A percentile compares a stretch with the other conserved stretches of the same genome.
phyloP scores from a whole-genome alignment of 768 basidiomycete species.

The Leccinum subgranulosum region DNA sequence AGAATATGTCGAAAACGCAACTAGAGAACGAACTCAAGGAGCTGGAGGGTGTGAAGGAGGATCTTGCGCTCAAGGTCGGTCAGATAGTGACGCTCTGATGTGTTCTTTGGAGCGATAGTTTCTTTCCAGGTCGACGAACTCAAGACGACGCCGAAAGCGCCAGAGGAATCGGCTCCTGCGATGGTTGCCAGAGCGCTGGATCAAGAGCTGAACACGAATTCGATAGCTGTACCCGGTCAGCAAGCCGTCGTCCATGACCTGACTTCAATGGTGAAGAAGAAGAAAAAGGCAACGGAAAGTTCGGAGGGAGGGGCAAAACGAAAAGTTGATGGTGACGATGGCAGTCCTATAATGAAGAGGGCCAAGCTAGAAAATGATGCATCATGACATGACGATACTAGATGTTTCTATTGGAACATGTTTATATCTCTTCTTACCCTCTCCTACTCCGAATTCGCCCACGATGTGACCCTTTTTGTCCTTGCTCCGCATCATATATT shows the following conservation, averaged over 20 bases:
- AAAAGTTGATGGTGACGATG: conserved; percentile 63
- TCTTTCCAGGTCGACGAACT: conserved; percentile 78
- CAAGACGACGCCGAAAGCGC: conserved; percentile 72
- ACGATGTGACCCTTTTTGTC: conserved; percentile 77
- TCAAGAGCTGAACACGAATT: conserved; percentile 54
- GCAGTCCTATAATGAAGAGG: conserved; percentile 54
- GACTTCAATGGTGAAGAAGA: conserved; percentile 83
- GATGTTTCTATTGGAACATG: conserved; percentile 39
- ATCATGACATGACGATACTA: conserved; percentile 10
- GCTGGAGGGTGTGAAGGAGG: conserved; percentile 67
- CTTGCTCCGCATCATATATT: conserved; percentile 86
- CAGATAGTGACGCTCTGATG: not conserved
- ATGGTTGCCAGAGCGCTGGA: conserved; percentile 70
- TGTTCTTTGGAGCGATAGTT: not conserved
- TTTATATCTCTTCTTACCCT: conserved; percentile 70
- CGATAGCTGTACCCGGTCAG: conserved; percentile 33
- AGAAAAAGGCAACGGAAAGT: conserved; percentile 53
- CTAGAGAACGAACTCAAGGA: conserved; percentile 81
- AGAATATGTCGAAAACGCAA: conserved; percentile 68
- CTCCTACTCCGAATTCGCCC: conserved; percentile 75
- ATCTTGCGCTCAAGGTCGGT: conserved; percentile 78
- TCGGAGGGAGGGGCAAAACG: conserved; percentile 48
- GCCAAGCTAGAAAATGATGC: conserved; percentile 48
- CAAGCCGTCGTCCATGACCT: conserved; percentile 69
- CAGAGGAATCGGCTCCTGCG: conserved; percentile 60